phyloP scores from a whole-genome alignment of 2,329 filamentous ascomycete genomes.

The Biscogniauxia marginata region DNA sequence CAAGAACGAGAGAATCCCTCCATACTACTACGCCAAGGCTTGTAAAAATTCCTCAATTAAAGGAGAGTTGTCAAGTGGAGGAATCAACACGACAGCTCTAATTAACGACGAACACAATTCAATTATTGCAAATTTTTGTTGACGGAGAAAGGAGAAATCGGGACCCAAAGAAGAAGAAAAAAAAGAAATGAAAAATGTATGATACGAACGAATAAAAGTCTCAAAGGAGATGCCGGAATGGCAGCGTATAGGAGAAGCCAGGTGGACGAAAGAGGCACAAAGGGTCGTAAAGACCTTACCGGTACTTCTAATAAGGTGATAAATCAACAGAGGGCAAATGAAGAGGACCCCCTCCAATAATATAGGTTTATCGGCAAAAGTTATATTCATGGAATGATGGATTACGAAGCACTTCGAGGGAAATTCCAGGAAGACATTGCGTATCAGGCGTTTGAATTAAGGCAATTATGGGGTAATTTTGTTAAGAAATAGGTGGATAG shows the following conservation, averaged over 20 bases:
- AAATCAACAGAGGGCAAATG: neutral
- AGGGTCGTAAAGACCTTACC: constrained; percentile 8
- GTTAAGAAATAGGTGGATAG: no score
- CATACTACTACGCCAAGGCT: constrained; percentile 26
- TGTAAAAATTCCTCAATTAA: constrained; percentile 25
- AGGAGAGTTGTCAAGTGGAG: constrained; percentile 20
- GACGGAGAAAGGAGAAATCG: constrained; percentile 28
- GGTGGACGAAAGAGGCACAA: no score
- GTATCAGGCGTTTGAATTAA: constrained; percentile 5
- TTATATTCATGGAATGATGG: constrained; percentile 27
- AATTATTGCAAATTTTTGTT: constrained; percentile 28
- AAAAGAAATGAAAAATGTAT: no score
- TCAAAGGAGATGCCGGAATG: no score
- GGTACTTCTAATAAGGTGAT: neutral
- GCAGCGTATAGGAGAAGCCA: no score
- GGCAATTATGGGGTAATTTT: neutral
- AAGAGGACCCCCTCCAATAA: constrained; percentile 6
- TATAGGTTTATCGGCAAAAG: constrained; percentile 18
- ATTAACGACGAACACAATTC: constrained; percentile 29
- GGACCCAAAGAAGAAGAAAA: constrained; percentile 20
- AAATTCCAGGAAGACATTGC: constrained; percentile 2
- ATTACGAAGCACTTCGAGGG: constrained; percentile 18
- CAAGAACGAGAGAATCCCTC: constrained; percentile 22
- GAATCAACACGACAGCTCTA: constrained; percentile 20
- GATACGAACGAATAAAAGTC: no score